phyloP scores from a whole-genome alignment of 2,329 filamentous ascomycete genomes.

The Teratosphaeria destructans region DNA sequence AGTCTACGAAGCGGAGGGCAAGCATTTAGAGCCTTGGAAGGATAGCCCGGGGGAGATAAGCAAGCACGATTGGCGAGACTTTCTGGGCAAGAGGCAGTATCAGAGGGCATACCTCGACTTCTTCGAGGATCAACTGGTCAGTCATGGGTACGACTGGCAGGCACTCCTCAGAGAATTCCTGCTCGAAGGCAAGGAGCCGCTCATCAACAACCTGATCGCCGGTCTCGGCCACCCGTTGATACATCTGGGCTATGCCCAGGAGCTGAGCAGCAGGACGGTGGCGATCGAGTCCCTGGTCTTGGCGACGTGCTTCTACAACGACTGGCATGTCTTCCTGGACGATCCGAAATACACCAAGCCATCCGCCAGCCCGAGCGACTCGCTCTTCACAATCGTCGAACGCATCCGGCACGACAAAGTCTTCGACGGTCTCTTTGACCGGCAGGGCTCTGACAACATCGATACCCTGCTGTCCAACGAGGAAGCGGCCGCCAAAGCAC shows the following conservation, averaged over 20 bases:
- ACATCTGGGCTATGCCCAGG: slow-evolving; percentile 86
- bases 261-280: slow-evolving; percentile 73
- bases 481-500: slow-evolving; percentile 58
- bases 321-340: slow-evolving; percentile 55
- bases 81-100: slow-evolving; percentile 60
- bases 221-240: slow-evolving; percentile 86
- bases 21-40: slow-evolving; percentile 65
- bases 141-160: slow-evolving; percentile 74
- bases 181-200: slow-evolving; percentile 60
- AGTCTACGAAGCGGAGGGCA: slow-evolving; percentile 69
- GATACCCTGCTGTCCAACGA: slow-evolving; percentile 56
- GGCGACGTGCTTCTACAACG: slow-evolving; percentile 48
- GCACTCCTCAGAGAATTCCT: slow-evolving; percentile 65
- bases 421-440: slow-evolving; percentile 56
- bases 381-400: slow-evolving; percentile 60
- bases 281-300: slow-evolving; percentile 80
- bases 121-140: slow-evolving; percentile 82
- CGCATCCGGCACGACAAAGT: slow-evolving; percentile 57
- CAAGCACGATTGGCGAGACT: slow-evolving; percentile 76
- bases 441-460: slow-evolving; percentile 53
- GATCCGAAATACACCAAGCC: slow-evolving; percentile 59
- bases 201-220: slow-evolving; percentile 70
- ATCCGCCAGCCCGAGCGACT: slow-evolving; percentile 47
- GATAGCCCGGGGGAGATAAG: slow-evolving; percentile 78
- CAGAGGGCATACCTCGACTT: slow-evolving; percentile 90